Evolutionary conservation across 129 eudicot genomes (phyloP), one percentile per base, ranked within the genome.

Genomic region (carrot (Daucus carota)): DNA sequence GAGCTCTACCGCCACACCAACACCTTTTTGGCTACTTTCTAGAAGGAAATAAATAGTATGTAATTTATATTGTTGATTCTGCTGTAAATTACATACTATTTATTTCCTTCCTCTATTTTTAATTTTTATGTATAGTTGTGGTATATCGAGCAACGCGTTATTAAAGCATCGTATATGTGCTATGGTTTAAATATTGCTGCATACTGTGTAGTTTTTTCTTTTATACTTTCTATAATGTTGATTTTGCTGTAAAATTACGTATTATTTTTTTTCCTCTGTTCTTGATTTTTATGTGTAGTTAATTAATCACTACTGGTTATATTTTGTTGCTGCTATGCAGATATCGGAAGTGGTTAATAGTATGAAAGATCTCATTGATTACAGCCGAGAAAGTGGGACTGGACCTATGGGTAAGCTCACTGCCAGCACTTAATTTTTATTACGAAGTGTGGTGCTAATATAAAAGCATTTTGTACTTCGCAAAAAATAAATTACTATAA

Each of bases 301-400:
- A 74, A 15, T 52, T 76, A n/a, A 11, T 60, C 40, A 47, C 52
- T 38, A 16, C 57, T 28, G 72, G 33, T 36, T 80, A 31, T 17
- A 18, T 75, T 68, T 16, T 54, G 28, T 76, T 79, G 80, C 60
- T 78, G 46, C 22, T 76, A 74, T 86, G 90, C 90, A 94, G 98
- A 94, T 94, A 83, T 94, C 98, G 65, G 98, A 94, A 83, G 98
- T 94, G 84, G 98, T 94, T 52, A 94, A 94, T 84, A 94, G 98
- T 83, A 94, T 94, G 98, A 94, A 94, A 83, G 98, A 94, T 83
- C 86, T 94, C 82, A 94, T 94, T 73, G 98, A 94, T 85, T 94
- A 89, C 83, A 89, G 97, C 86, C 85, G 98, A 78, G 92, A 84
- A 76, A 87, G 90, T 65, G 90, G 92, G 73, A 85, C 92, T 26